Percentiles rank a stretch among this genome's conserved stretches.
phyloP scores from a whole-genome alignment of 768 basidiomycete species.

The Pulveroboletus ravenelii region DNA sequence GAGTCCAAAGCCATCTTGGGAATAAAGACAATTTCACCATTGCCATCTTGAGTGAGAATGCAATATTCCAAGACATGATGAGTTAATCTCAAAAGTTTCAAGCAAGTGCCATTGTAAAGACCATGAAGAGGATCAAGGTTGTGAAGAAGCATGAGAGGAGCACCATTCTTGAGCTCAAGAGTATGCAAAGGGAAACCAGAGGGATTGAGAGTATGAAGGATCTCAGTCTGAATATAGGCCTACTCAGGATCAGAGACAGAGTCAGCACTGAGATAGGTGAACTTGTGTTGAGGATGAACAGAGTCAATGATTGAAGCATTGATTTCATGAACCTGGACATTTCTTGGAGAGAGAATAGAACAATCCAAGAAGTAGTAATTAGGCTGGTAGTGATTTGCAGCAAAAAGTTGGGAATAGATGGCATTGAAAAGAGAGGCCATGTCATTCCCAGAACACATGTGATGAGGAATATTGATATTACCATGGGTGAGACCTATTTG shows the following conservation, averaged over 20 bases:
- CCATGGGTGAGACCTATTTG: slow-evolving; percentile 17
- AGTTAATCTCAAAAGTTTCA: too few relatives aligned
- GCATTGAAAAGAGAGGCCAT: slow-evolving; percentile 22
- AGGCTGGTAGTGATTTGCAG: too few relatives aligned
- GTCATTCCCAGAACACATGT: slow-evolving; percentile 24
- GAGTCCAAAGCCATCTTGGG: too few relatives aligned
- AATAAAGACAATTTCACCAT: too few relatives aligned
- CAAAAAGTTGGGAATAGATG: slow-evolving; percentile 33
- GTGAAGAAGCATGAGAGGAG: too few relatives aligned
- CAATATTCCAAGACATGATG: too few relatives aligned
- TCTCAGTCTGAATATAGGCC: not conserved
- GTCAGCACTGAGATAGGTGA: not conserved
- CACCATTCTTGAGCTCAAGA: too few relatives aligned
- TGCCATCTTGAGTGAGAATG: too few relatives aligned
- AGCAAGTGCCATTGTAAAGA: too few relatives aligned
- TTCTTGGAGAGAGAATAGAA: not conserved
- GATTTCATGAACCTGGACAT: not conserved
- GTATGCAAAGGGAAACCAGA: too few relatives aligned
- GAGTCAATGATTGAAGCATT: not conserved
- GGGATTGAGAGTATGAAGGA: not conserved
- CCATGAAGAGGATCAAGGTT: too few relatives aligned
- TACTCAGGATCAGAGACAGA: not conserved
- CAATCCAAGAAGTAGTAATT: not conserved
- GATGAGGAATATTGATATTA: slow-evolving; percentile 21
- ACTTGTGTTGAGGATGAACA: not conserved